Base-by-base conservation (phyloP, 768 basidiomycete genomes). In the Termitomyces sp. region DNA sequence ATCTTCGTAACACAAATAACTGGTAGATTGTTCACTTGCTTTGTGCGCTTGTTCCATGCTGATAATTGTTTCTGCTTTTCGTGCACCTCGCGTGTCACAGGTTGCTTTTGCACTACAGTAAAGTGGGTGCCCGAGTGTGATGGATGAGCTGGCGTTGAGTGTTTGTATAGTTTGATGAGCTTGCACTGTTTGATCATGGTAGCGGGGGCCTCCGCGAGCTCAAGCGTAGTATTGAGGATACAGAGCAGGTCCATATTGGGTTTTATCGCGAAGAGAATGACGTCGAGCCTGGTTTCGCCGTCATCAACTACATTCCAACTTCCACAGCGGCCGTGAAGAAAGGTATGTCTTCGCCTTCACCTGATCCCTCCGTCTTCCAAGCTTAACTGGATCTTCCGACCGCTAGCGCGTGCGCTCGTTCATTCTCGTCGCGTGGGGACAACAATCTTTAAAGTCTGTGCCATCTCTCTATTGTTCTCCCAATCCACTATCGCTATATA, bases 241-340 rank as follows among this genome's bases (percentile, higher is more conserved):
- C 69, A 38, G 66, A 73, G 9, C 69, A 75, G 50, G 74, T 80
- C 12, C 80, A 76, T 45, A 73, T 84, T 63, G 82, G 73, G 4
- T 80, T 83, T 61, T 80, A 79, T 68, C 78, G 78, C 32, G 77
- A 81, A 66, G 76, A 79, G 62, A 61, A 68, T 28, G 73, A 74
- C 24, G 65, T 61, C 20, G 70, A 74, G 54, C 74, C 78, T 32
- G 76, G 75, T 12, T 81, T 74, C 63, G 69, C 76, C 46, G 64
- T 82, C 22, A 74, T 83, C 62, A 82, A 79, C 62, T 79, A 78
- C 61, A 75, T 82, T 28, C 81, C 82, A 20, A 63, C 72, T n/a
- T 69, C 72, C 22, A 68, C 78, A 8, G 76, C 80, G 12, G 78
- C 74, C 6, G 76, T 75, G 32, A 64, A 70, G 61, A 70, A 72